These are phyloP conservation scores for Earliella scabrosa DNA, from an alignment of 1,284 basidiomycete genomes.

Conservation along the genomic window DNA sequence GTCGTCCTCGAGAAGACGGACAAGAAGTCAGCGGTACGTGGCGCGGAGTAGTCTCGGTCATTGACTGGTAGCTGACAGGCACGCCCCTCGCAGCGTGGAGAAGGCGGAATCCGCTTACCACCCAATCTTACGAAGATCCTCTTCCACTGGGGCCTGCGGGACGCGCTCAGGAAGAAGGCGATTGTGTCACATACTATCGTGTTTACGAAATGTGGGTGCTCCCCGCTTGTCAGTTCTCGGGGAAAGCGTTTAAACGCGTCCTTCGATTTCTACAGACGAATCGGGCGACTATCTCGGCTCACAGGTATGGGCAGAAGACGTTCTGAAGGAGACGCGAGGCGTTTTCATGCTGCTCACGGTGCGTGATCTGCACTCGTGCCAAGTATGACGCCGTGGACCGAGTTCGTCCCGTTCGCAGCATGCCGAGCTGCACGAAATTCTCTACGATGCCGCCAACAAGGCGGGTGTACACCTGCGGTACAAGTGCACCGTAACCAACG, in stretches of 20 bases:
- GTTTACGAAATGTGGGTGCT: constrained; percentile 41
- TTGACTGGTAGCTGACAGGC: background rate
- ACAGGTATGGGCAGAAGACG: constrained; percentile 58
- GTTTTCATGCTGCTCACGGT: constrained; percentile 57
- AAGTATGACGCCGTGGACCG: background rate
- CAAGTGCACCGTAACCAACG: constrained; percentile 25
- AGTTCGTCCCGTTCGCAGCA: constrained; percentile 42
- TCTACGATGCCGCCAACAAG: constrained; percentile 48
- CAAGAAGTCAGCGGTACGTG: constrained; percentile 40
- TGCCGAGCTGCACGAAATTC: constrained; percentile 38
- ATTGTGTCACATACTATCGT: constrained; percentile 43
- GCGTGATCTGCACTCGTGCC: constrained; percentile 35
- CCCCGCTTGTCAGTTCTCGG: no score
- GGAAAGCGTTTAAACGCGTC: no score
- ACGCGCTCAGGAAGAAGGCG: constrained; percentile 40
- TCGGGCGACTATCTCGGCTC: constrained; percentile 52
- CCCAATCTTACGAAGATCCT: constrained; percentile 63
- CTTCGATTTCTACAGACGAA: constrained; percentile 32
- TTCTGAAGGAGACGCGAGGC: constrained; percentile 57
- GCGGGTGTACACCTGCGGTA: constrained; percentile 31
- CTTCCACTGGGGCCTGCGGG: constrained; percentile 56
- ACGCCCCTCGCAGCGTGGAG: constrained; percentile 15
- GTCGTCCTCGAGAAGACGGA: constrained; percentile 53
- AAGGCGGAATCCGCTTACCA: constrained; percentile 52
- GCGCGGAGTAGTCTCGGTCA: background rate